Percentiles rank a stretch among this genome's conserved stretches.
Evolutionary conservation across 768 basidiomycete genomes (phyloP).

Genomic region (Trametes punicea): DNA sequence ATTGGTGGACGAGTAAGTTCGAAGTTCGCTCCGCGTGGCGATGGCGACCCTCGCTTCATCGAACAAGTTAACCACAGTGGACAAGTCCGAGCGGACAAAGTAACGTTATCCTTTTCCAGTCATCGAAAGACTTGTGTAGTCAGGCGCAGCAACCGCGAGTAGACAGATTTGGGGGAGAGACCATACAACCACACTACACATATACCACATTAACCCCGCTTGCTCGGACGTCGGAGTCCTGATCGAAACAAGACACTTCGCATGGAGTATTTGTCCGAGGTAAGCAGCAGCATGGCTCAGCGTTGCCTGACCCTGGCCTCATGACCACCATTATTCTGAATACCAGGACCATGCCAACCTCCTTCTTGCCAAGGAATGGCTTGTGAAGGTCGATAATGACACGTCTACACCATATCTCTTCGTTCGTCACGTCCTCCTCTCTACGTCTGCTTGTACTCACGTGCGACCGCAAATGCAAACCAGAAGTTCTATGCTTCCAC

Average conservation of each 20-base stretch:
- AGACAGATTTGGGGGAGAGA: too few relatives aligned
- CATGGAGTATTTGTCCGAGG: constrained; percentile 27
- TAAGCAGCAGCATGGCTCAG: constrained; percentile 34
- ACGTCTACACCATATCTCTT: constrained; percentile 68
- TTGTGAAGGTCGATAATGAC: constrained; percentile 59
- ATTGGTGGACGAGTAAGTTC: constrained; percentile 4
- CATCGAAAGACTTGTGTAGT: too few relatives aligned
- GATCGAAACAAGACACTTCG: constrained; percentile 4
- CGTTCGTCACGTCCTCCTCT: constrained; percentile 42
- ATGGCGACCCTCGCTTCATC: constrained; percentile 2
- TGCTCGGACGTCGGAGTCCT: constrained; percentile 8
- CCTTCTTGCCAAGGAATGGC: constrained; percentile 69
- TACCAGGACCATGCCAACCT: constrained; percentile 52
- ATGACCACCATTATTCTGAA: not conserved
- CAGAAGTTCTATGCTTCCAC: constrained; percentile 67
- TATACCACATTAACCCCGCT: too few relatives aligned
- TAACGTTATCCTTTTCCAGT: too few relatives aligned
- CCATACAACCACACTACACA: too few relatives aligned
- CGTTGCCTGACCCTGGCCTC: not conserved
- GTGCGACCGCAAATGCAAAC: not conserved
- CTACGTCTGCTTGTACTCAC: not conserved
- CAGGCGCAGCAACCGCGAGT: too few relatives aligned
- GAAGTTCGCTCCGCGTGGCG: constrained; percentile 10
- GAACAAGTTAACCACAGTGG: not conserved
- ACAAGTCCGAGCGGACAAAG: too few relatives aligned